Evolutionary conservation across 306 rosid species (phyloP), one percentile per base, ranked within the genome.

Genomic region (Mucuna pruriens): DNA sequence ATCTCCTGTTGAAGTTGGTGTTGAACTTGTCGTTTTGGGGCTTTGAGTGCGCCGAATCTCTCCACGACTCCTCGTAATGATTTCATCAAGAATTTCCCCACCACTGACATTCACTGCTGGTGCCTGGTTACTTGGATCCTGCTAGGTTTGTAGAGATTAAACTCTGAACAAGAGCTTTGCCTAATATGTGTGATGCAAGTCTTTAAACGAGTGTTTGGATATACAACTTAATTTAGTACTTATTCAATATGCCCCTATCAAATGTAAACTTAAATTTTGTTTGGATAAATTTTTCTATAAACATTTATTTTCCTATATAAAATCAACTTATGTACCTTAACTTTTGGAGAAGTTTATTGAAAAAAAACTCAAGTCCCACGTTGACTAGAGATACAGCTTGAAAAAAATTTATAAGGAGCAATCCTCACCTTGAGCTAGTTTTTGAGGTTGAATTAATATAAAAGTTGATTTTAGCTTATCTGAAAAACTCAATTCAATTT

Each of bases 41-140:
- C 97, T 89, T 39, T 89, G 97, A 11, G 89, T 83, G 80, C 48
- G 89, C 8, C 94, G 92, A 75, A 95, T 79, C 88, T 95, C 98
- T 12, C 97, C 97, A 8, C 98, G 94, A 87, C 98, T 91, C 83
- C 94, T 90, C 40, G 98, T 95, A 77, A 91, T 88, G 22, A 95
- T 85, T 73, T 95, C 98, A 63, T 95, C 98, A 62, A 95, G 94
- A 81, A 95, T 82, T 81, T 95, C 98, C 29, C 90, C 91, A n/a
- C 87, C 80, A 34, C 85, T 94, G 16, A 89, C 55, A 74, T 83
- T 91, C 12, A 71, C 38, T 40, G 67, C 52, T 84, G 90, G 82
- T 85, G 80, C 89, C 71, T 86, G 90, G 81, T 38, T 84, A 85
- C 84, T 88, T 82, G 77, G 83, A 85, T 83, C 94, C 93, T 90